Percentiles rank a stretch among this genome's conserved stretches.
Evolutionary conservation across 2,329 filamentous ascomycete genomes (phyloP).

Genomic region (Phialocephala subalpina): DNA sequence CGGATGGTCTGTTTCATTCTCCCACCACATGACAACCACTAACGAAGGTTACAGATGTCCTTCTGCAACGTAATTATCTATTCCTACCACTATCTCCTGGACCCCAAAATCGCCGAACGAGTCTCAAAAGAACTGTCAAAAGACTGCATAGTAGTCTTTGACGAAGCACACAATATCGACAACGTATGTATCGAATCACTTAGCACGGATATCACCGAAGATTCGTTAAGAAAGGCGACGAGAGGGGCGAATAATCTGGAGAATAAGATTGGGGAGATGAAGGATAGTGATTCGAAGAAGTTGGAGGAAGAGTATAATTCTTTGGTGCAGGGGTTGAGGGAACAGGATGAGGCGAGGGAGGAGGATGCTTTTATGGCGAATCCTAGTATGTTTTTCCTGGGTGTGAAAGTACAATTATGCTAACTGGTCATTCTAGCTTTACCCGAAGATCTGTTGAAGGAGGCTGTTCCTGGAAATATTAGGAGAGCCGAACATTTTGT

Average conservation of each 20-base stretch:
- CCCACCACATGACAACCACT: conserved; percentile 18
- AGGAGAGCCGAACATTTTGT: conserved; percentile 95
- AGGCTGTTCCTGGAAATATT: conserved; percentile 97
- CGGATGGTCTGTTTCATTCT: conserved; percentile 75
- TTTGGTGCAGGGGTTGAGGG: conserved; percentile 88
- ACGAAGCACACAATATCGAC: conserved; percentile 99
- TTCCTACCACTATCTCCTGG: conserved; percentile 97
- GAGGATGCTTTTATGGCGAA: conserved; percentile 99
- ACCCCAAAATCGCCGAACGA: conserved; percentile 92
- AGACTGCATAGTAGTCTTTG: conserved; percentile 98
- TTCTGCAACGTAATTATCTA: conserved; percentile 99
- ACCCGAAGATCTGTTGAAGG: conserved; percentile 91
- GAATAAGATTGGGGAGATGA: conserved; percentile 91
- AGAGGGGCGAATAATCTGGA: conserved; percentile 92
- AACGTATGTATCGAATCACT: conserved; percentile 98
- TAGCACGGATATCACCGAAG: conserved; percentile 96
- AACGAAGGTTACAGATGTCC: conserved; percentile 73
- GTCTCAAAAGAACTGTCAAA: conserved; percentile 91
- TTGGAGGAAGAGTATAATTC: conserved; percentile 96
- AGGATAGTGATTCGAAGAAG: conserved; percentile 92
- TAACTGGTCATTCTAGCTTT: conserved; percentile 63
- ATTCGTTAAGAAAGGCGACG: conserved; percentile 89
- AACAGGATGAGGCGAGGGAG: conserved; percentile 86
- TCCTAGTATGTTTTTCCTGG: conserved; percentile 55
- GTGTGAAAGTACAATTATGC: background rate